These are phyloP conservation scores for Cladophialophora chaetospira DNA, from an alignment of 2,329 filamentous ascomycete genomes.

Conservation along the genomic window DNA sequence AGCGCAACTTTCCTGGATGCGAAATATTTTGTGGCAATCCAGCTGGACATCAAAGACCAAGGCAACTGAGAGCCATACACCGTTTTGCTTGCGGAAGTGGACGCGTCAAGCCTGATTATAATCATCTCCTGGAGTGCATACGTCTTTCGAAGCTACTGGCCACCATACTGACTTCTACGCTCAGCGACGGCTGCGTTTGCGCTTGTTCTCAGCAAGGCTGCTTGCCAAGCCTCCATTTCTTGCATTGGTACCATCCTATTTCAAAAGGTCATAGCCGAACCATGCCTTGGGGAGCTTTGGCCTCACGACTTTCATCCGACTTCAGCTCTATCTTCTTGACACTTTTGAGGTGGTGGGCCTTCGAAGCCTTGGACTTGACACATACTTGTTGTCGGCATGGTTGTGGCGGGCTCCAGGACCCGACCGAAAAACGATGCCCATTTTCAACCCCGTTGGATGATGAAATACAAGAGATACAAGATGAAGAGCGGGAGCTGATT, in stretches of 20 bases:
- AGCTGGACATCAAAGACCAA: conserved; percentile 9
- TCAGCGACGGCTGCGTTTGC: conserved; percentile 6
- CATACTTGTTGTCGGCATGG: conserved; percentile 9
- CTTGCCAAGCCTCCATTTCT: neutral
- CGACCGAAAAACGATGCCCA: neutral
- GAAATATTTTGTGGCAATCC: neutral
- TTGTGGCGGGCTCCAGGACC: neutral
- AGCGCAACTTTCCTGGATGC: neutral
- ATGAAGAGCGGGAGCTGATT: conserved; percentile 1
- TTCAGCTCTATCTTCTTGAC: neutral
- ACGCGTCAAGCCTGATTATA: no score
- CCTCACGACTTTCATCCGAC: neutral
- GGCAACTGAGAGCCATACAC: neutral
- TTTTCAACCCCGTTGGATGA: neutral
- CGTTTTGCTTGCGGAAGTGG: neutral
- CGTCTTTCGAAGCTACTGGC: neutral
- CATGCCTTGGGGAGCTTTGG: neutral
- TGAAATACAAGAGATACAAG: conserved; percentile 5
- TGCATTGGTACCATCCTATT: neutral
- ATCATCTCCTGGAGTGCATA: no score
- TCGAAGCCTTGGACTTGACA: conserved; percentile 1
- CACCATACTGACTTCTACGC: neutral
- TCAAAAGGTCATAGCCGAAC: neutral
- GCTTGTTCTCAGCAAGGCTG: conserved; percentile 10
- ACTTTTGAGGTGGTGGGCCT: neutral